Evolutionary conservation across 163 green algal species (phyloP).

Genomic region (Scenedesmus sp.): DNA sequence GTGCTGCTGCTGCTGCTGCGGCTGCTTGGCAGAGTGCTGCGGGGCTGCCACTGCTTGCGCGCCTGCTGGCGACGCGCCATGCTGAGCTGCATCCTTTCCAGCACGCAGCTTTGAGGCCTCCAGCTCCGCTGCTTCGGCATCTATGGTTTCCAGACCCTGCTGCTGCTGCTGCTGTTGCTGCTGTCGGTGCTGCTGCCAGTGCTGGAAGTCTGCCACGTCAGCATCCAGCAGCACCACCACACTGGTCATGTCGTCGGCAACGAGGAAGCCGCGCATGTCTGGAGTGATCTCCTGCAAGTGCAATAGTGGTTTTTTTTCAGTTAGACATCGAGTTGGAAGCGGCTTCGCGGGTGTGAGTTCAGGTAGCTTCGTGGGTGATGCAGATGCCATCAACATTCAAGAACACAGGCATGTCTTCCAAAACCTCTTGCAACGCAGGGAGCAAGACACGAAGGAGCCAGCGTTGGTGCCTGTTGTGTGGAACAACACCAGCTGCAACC

Average conservation of each 20-base stretch:
- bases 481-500: too few species aligned
- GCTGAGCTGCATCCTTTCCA: background rate
- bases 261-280: slow-evolving; percentile 35
- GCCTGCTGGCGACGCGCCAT: background rate
- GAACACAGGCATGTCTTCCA: background rate
- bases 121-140: background rate
- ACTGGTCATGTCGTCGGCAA: slow-evolving; percentile 26
- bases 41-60: background rate
- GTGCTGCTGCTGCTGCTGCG: background rate
- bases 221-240: background rate
- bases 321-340: too few species aligned
- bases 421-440: too few species aligned
- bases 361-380: background rate
- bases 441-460: too few species aligned
- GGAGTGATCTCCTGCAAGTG: slow-evolving; percentile 33
- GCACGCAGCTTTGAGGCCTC: background rate
- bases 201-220: background rate
- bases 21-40: background rate
- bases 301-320: too few species aligned
- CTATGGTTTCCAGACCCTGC: background rate
- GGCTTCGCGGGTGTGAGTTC: too few species aligned
- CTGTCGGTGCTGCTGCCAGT: slow-evolving; percentile 4
- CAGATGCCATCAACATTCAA: background rate
- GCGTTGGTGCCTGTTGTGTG: too few species aligned
- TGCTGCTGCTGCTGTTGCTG: slow-evolving; percentile 30